A percentile compares a stretch with the other conserved stretches of the same genome.
Evolutionary conservation across 2,329 filamentous ascomycete species (phyloP).

Genomic region (Chaetomium globosum): DNA sequence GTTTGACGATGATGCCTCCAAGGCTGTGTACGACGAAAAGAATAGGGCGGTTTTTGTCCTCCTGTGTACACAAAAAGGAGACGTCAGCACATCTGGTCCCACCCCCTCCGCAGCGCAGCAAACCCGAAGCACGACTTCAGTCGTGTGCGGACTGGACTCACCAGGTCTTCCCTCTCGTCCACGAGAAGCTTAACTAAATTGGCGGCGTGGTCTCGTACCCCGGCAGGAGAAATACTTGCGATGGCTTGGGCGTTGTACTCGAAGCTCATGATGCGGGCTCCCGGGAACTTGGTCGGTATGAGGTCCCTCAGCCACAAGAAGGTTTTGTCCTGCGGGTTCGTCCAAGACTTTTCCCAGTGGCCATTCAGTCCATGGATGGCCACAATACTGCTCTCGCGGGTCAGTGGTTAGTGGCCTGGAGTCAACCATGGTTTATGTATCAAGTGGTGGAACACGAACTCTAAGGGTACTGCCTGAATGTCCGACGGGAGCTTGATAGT

Average conservation of each 20-base stretch:
- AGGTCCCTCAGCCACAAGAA: slow-evolving; percentile 17
- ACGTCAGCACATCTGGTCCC: background rate
- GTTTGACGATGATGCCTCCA: slow-evolving; percentile 31
- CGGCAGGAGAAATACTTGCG: background rate
- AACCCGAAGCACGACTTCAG: background rate
- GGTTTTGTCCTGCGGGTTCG: background rate
- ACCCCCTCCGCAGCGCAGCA: background rate
- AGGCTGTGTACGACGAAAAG: slow-evolving; percentile 31
- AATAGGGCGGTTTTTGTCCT: slow-evolving; percentile 16
- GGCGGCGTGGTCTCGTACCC: background rate
- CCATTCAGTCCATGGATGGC: slow-evolving; percentile 28
- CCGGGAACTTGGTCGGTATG: slow-evolving; percentile 14
- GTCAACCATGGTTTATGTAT: background rate
- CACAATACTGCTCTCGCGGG: slow-evolving; percentile 17
- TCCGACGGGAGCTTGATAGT: background rate
- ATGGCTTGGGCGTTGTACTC: slow-evolving; percentile 21
- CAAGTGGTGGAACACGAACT: background rate
- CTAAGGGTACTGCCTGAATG: background rate
- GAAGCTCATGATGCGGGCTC: slow-evolving; percentile 21
- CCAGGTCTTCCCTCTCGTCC: background rate
- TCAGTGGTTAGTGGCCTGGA: background rate
- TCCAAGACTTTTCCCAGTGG: slow-evolving; percentile 20
- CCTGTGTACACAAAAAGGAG: background rate
- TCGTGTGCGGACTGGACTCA: background rate
- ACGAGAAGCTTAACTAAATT: background rate